Base-by-base conservation (phyloP, 2,329 filamentous ascomycete species). In the Beauveria scarabaeidicola region DNA sequence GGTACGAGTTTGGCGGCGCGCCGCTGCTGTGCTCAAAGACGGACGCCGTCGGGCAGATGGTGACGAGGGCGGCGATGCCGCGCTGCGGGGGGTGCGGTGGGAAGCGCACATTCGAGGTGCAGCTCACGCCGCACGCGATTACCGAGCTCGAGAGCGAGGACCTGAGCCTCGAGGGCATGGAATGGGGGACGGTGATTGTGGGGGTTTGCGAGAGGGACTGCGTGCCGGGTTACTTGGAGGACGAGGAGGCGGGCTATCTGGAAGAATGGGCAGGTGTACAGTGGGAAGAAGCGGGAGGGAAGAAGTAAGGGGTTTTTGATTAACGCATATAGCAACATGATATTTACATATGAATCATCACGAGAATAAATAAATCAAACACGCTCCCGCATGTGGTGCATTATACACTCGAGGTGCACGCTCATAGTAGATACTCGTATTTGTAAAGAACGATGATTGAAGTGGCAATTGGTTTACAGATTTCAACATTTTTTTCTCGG, bases 241-340 rank as follows among this genome's bases (percentile, higher is more conserved):
- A 80, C 40, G 88, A 85, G 0, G 80, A 85, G 68, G 82, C 86
- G 0, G 90, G 87, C 1, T 97, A 95, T 74, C 68, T 91, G 19
- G 94, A 97, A 77, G 94, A 99, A 74, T 99, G 94, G 93, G 86
- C 83, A n/a, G 94, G 93, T 7, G 94, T 97, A 64, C 94, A 99
- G 74, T 99, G 93, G 94, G 94, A 99, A 74, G 92, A 97, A 73
- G 68, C 85, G 63, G 70, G 70, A 36, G 78, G 75, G 68, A 63
- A 65, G 27, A 70, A 73, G 55, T 72, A 64, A 65, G 61, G 25
- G 19, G 3, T 27, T 13, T 47, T 21, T 23, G 21, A 52, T 29
- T 36, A 48, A 13, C 25, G 29, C 50, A 59, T 38, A 60, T 51
- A 60, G 13, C 32, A 57, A 68, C 63, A 44, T 62, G 65, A 50